phyloP scores from a whole-genome alignment of 2,329 filamentous ascomycete species.

The Raffaelea arxii region DNA sequence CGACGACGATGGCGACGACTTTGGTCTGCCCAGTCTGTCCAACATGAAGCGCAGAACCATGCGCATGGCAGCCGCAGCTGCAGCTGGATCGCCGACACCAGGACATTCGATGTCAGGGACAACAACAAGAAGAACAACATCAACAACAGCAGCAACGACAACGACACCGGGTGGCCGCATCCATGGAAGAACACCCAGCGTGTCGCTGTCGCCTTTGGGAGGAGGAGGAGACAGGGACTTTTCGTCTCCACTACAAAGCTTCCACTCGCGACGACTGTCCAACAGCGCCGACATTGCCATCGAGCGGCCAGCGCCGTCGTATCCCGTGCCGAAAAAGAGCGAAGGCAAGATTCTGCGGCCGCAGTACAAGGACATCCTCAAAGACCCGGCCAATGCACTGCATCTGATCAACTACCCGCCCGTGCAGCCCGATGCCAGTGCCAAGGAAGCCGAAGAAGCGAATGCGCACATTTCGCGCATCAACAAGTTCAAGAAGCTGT shows the following conservation, averaged over 20 bases:
- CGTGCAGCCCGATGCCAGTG: slow-evolving; percentile 59
- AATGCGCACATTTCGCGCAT: slow-evolving; percentile 85
- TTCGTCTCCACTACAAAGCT: slow-evolving; percentile 26
- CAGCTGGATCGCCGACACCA: background rate
- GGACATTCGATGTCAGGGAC: background rate
- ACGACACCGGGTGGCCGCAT: background rate
- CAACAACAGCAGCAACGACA: background rate
- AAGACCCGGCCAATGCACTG: slow-evolving; percentile 81
- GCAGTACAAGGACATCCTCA: slow-evolving; percentile 93
- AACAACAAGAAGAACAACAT: slow-evolving; percentile 10
- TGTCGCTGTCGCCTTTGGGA: slow-evolving; percentile 11
- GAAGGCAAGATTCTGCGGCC: slow-evolving; percentile 94
- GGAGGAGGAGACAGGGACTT: slow-evolving; percentile 7
- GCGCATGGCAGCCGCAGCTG: slow-evolving; percentile 35
- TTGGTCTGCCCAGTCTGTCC: slow-evolving; percentile 84
- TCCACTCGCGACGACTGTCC: slow-evolving; percentile 51
- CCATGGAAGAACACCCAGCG: slow-evolving; percentile 9
- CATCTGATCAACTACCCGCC: slow-evolving; percentile 87
- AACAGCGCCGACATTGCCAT: slow-evolving; percentile 93
- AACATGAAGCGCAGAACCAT: slow-evolving; percentile 72
- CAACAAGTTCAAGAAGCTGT: slow-evolving; percentile 95
- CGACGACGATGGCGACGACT: slow-evolving; percentile 80
- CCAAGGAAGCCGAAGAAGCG: slow-evolving; percentile 78
- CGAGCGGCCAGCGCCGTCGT: slow-evolving; percentile 71
- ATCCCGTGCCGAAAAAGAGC: slow-evolving; percentile 78